phyloP scores from a whole-genome alignment of 495 filamentous ascomycete genomes.

The Pseudotulostoma volvatum region DNA sequence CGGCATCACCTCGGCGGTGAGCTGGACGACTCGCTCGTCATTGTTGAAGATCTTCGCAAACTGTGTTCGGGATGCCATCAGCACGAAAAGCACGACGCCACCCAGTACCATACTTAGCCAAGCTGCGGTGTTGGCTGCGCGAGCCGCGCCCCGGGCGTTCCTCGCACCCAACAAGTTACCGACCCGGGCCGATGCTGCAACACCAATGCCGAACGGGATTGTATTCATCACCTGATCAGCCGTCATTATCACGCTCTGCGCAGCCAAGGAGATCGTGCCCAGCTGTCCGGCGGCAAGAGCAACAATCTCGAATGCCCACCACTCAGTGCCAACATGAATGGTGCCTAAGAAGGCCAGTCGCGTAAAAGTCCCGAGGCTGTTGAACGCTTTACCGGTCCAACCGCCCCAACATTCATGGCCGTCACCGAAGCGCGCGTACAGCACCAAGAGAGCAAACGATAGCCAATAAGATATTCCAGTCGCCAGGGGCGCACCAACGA shows the following conservation, averaged over 20 bases:
- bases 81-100: constrained; percentile 44
- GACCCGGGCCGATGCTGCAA: constrained; percentile 64
- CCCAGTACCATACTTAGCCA: constrained; percentile 57
- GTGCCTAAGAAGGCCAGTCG: constrained; percentile 63
- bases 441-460: constrained; percentile 60
- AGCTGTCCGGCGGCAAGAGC: constrained; percentile 72
- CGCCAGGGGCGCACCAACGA: constrained; percentile 70
- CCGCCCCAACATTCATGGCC: constrained; percentile 78
- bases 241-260: constrained; percentile 90
- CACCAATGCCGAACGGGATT: constrained; percentile 79
- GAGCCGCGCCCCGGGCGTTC: constrained; percentile 48
- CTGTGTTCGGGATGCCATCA: constrained; percentile 58
- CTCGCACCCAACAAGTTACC: constrained; percentile 69
- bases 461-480: constrained; percentile 79
- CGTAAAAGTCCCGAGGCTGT: constrained; percentile 56
- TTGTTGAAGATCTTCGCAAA: constrained; percentile 80
- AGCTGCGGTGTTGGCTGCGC: constrained; percentile 65
- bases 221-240: constrained; percentile 87
- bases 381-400: constrained; percentile 45
- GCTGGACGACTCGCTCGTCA: constrained; percentile 51
- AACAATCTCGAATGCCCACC: constrained; percentile 97
- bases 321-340: constrained; percentile 84
- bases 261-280: constrained; percentile 68
- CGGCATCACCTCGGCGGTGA: constrained; percentile 73
- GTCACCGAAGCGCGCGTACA: constrained; percentile 54